Percentiles rank a stretch among this genome's conserved stretches.
These are phyloP conservation scores for Brassica rapa DNA, from an alignment of 345 rosid genomes.

Conservation along the genomic window DNA sequence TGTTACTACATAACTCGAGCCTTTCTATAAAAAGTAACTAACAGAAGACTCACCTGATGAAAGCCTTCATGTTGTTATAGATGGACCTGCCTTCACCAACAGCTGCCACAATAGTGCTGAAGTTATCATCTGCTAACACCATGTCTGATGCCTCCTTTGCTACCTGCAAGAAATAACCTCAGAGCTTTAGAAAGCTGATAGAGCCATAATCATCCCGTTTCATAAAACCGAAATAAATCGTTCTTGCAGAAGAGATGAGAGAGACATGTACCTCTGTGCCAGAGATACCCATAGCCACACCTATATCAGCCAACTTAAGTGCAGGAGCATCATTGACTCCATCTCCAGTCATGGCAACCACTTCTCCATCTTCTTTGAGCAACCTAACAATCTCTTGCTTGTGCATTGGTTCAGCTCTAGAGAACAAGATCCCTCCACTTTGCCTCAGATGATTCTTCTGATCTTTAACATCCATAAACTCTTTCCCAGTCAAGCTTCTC, in stretches of 20 bases:
- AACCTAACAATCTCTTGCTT: constrained; percentile 96
- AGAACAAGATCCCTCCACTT: constrained; percentile 78
- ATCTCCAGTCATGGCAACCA: constrained; percentile 99
- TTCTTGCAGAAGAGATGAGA: neutral
- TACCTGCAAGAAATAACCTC: constrained; percentile 51
- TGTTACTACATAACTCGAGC: neutral
- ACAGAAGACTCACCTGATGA: constrained; percentile 62
- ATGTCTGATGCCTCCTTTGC: constrained; percentile 99
- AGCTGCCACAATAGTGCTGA: constrained; percentile 93
- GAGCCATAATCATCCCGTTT: neutral
- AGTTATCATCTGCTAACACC: constrained; percentile 99
- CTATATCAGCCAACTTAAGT: constrained; percentile 93
- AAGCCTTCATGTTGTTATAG: constrained; percentile 96
- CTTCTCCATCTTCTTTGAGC: constrained; percentile 96
- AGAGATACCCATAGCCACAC: constrained; percentile 92
- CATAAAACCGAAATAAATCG: too few species aligned
- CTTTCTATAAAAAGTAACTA: neutral
- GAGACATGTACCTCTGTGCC: constrained; percentile 82
- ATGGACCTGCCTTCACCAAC: constrained; percentile 98
- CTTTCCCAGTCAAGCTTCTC: constrained; percentile 81
- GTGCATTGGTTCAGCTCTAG: constrained; percentile 97
- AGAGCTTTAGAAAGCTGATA: constrained; percentile 8
- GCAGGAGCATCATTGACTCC: constrained; percentile 99
- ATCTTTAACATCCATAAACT: constrained; percentile 44
- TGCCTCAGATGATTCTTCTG: constrained; percentile 65